Conservation (phyloP, 2,329 filamentous ascomycete species). For the Fusarium devonianum region DNA sequence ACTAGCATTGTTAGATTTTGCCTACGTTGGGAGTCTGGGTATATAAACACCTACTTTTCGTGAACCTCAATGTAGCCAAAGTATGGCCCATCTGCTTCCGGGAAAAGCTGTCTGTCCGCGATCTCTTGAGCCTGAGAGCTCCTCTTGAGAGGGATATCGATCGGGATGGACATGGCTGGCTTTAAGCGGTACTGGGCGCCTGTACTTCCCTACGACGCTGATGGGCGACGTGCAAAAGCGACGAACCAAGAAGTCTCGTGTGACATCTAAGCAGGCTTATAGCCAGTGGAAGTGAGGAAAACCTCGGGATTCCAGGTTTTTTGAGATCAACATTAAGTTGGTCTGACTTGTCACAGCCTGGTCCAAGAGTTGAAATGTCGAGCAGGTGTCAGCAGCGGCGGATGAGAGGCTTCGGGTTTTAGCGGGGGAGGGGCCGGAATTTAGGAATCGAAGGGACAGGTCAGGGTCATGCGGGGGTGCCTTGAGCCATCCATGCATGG, state of each 20-base stretch:
- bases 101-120: conserved; percentile 18
- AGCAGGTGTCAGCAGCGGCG: too few relatives aligned
- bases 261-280: not conserved
- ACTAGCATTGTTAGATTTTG: conserved; percentile 25
- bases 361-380: too few relatives aligned
- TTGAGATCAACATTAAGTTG: too few relatives aligned
- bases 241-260: not conserved
- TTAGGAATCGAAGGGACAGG: conserved; percentile 33
- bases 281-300: not conserved
- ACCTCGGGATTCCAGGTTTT: not conserved
- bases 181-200: not conserved
- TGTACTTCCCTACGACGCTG: not conserved
- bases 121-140: conserved; percentile 7
- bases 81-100: conserved; percentile 35
- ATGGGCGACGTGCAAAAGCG: not conserved
- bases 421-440: conserved; percentile 8
- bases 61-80: conserved; percentile 38
- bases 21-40: not conserved
- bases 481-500: not conserved
- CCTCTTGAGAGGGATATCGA: conserved; percentile 35
- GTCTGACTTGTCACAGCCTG: too few relatives aligned
- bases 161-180: conserved; percentile 33
- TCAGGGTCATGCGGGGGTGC: not conserved
- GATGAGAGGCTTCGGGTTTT: not conserved
- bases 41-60: conserved; percentile 33